Conservation (phyloP, 2,329 filamentous ascomycete genomes). For the Spiromastix sp. region DNA sequence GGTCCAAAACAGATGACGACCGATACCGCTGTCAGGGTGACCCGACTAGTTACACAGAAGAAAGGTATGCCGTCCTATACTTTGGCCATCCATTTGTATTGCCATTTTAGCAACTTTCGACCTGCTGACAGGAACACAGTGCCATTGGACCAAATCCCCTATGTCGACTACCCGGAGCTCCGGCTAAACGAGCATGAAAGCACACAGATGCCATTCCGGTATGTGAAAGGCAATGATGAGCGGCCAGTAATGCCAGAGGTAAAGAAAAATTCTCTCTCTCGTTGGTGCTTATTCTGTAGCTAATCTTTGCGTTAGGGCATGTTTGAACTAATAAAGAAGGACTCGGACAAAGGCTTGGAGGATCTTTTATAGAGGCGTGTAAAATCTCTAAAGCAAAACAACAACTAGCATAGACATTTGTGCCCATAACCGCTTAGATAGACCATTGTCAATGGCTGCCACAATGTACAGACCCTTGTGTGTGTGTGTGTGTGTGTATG, state of each 20-base stretch:
- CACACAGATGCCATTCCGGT: conserved; percentile 96
- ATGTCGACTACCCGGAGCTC: conserved; percentile 81
- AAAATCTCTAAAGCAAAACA: too few relatives aligned
- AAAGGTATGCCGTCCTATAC: conserved; percentile 47
- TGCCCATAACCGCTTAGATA: too few relatives aligned
- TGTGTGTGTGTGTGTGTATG: too few relatives aligned
- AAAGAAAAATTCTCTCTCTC: not conserved
- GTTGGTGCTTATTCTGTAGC: not conserved
- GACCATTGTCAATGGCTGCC: too few relatives aligned
- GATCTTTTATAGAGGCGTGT: conserved; percentile 62
- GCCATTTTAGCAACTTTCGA: not conserved
- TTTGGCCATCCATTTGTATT: not conserved
- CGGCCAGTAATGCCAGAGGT: conserved; percentile 88
- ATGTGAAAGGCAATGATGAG: conserved; percentile 65
- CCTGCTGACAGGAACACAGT: conserved; percentile 39
- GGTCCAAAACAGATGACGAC: conserved; percentile 97
- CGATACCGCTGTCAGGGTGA: conserved; percentile 90
- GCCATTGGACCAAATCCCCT: conserved; percentile 66
- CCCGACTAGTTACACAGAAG: conserved; percentile 75
- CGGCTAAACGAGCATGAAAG: conserved; percentile 85
- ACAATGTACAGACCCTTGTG: too few relatives aligned
- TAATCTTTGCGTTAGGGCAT: conserved; percentile 57
- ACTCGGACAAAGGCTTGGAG: conserved; percentile 83
- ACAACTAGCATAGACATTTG: too few relatives aligned
- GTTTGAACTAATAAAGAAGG: conserved; percentile 84